Evolutionary conservation across 1,139 yeast species (phyloP).

Genomic region (Hemisphaericaspora lyxosophila): DNA sequence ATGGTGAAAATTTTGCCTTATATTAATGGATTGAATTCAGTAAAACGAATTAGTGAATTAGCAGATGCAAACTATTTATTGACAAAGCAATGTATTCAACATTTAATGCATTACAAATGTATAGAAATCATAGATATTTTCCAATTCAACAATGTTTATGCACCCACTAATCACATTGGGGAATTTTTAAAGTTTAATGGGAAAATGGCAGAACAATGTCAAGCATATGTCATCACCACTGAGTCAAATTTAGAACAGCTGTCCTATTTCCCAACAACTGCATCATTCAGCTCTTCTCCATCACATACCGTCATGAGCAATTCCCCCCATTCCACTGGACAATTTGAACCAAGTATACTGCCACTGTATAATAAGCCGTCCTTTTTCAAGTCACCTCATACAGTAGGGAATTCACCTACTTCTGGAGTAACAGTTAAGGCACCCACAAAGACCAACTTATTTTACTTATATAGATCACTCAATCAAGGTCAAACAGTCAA

Average conservation of each 20-base stretch:
- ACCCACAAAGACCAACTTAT: constrained; percentile 67
- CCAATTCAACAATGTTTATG: constrained; percentile 85
- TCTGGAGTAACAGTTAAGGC: constrained; percentile 27
- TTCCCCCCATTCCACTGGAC: constrained; percentile 6
- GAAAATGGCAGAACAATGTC: constrained; percentile 77
- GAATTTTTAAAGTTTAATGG: constrained; percentile 61
- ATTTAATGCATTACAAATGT: constrained; percentile 85
- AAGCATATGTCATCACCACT: constrained; percentile 62
- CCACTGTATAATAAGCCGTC: constrained; percentile 13
- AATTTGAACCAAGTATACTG: constrained; percentile 10
- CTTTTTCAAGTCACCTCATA: constrained; percentile 12
- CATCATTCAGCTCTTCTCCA: constrained; percentile 11
- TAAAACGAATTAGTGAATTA: constrained; percentile 70
- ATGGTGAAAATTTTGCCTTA: constrained; percentile 84
- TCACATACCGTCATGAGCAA: constrained; percentile 5
- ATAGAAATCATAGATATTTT: constrained; percentile 81
- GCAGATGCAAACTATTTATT: constrained; percentile 80
- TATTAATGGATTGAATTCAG: constrained; percentile 85
- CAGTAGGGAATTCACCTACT: constrained; percentile 4
- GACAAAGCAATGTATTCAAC: constrained; percentile 87
- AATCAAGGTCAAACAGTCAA: constrained; percentile 76
- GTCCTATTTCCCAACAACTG: constrained; percentile 9
- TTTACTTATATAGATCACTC: constrained; percentile 72
- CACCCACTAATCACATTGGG: constrained; percentile 79
- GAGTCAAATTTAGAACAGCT: constrained; percentile 13